Base-by-base conservation (phyloP, 768 basidiomycete genomes). In the Crepidotus variabilis region DNA sequence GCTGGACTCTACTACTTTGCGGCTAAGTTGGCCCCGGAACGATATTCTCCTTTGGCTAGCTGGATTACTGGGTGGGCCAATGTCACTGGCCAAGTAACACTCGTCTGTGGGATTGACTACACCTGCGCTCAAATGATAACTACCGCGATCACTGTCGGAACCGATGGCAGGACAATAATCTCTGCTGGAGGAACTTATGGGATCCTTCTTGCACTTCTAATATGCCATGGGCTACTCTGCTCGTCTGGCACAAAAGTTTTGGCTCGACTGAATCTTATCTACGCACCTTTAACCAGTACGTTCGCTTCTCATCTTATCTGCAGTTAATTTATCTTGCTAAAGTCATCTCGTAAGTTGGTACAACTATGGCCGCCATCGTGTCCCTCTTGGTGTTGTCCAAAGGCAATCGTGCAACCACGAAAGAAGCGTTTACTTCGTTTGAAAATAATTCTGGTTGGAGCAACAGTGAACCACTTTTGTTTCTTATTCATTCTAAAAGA, bases 1-100 rank as follows among this genome's bases (percentile, higher is more conserved):
- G 88, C 88, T 6, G 88, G 88, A 0, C 72, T 90, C 16, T 90
- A 90, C 66, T 90, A 89, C 67, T 90, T 89, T 68, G 86, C 88
- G 1, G 85, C 88, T 0, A 89, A 86, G 64, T 68, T 90, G 46
- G 88, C 88, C 2, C 85, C 86, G 1, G 76, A 77, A 6, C 75
- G 78, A 62, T 82, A 83, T 54, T 77, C 84, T 2, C 76, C 86
- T 6, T 69, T 90, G 6, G 65, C 67, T 13, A 69, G 67, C 47
- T 69, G 66, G 67, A 67, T 70, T 20, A 65, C 69, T 34, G 65
- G 85, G 6, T 88, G 86, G 86, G 85, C 87, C 13, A 89, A 89
- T 60, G 78, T 88, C 43, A 88, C 86, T 11, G 87, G 87, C 23
- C 87, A 76, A 57, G 65, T 75, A 16, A 77, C 85, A 1, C 78